These are phyloP conservation scores for Hondaea fermentalgiana DNA, from an alignment of 108 stramenopile species.

Conservation along the genomic window DNA sequence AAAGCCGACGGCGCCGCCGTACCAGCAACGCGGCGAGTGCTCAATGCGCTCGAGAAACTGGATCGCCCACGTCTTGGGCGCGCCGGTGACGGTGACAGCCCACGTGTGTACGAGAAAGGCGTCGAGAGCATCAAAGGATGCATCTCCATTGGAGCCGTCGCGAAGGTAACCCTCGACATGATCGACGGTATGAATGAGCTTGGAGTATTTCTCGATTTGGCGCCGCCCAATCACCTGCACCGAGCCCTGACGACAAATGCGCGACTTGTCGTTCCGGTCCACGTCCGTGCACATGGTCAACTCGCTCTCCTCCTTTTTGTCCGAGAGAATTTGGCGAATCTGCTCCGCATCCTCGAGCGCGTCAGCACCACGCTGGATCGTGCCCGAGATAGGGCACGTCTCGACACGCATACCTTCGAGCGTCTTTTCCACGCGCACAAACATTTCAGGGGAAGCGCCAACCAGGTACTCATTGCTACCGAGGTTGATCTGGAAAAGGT, in stretches of 20 bases:
- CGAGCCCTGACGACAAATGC: constrained; percentile 91
- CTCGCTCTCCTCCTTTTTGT: constrained; percentile 86
- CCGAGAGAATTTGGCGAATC: constrained; percentile 81
- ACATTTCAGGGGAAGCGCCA: constrained; percentile 97
- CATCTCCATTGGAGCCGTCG: constrained; percentile 38
- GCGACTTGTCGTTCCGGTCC: constrained; percentile 93
- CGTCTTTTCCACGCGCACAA: constrained; percentile 84
- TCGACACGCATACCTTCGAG: constrained; percentile 79
- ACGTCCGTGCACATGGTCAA: constrained; percentile 98
- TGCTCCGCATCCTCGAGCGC: constrained; percentile 89
- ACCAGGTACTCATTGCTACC: constrained; percentile 86
- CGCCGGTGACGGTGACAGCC: constrained; percentile 97
- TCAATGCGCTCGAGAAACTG: constrained; percentile 92
- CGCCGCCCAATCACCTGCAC: constrained; percentile 92
- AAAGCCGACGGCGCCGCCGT: constrained; percentile 92
- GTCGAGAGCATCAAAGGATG: constrained; percentile 82
- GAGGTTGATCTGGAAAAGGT: constrained; percentile 90
- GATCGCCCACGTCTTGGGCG: constrained; percentile 96
- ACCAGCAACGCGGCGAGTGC: constrained; percentile 84
- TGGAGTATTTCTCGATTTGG: constrained; percentile 97
- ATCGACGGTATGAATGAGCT: constrained; percentile 93
- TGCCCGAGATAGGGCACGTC: constrained; percentile 97
- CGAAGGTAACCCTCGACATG: constrained; percentile 95
- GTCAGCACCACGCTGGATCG: constrained; percentile 87
- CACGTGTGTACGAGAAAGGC: constrained; percentile 96